Base-by-base conservation (phyloP, 176 grass and related monocot species). In the Lolium multiflorum region DNA sequence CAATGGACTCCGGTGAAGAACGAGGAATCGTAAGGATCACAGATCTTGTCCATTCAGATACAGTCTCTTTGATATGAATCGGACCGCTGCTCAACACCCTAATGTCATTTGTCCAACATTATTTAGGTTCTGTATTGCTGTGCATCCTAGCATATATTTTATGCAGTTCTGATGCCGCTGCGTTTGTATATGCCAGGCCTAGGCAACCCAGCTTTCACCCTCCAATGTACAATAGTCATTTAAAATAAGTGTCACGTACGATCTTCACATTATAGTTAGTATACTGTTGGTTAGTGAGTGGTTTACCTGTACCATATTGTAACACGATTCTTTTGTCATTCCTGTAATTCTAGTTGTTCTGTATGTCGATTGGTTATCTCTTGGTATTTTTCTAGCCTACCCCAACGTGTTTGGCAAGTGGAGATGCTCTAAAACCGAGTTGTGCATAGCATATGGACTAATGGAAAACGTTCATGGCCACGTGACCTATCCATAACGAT, bases 1-100 rank as follows among this genome's bases (percentile, higher is more conserved):
- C 86, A 92, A 4, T 98, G 97, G 97, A 88, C 90, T 79, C 91
- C 84, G 11, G 93, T 98, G 57, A 94, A 94, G 89, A 98, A 52
- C 0, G 89, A 87, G 73, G 97, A 99, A 78, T 79, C 88, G 17
- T 86, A 81, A 83, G 7, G 76, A 83, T 59, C 31, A 22, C 9
- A 51, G 28, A 47, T 41, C 26, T 52, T 79, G 38, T 50, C 22
- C 46, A 18, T 39, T 81, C 18, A 5, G 11, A 55, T 22, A 71
- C 6, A 47, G 15, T 58, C 38, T 87, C 56, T 59, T 21, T 8
- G 65, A 69, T 17, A 39, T 3, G 16, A 69, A 63, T 22, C 1
- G 11, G 9, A 49, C 10, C 26, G 26, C 28, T 4, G 16, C 58
- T 43, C 20, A 78, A 69, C 81, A 60, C 1, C 4, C 7, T 68